Evolutionary conservation across 768 basidiomycete species (phyloP), one percentile per base, ranked within the genome.

Genomic region (Phlebiopsis flavidoalba): DNA sequence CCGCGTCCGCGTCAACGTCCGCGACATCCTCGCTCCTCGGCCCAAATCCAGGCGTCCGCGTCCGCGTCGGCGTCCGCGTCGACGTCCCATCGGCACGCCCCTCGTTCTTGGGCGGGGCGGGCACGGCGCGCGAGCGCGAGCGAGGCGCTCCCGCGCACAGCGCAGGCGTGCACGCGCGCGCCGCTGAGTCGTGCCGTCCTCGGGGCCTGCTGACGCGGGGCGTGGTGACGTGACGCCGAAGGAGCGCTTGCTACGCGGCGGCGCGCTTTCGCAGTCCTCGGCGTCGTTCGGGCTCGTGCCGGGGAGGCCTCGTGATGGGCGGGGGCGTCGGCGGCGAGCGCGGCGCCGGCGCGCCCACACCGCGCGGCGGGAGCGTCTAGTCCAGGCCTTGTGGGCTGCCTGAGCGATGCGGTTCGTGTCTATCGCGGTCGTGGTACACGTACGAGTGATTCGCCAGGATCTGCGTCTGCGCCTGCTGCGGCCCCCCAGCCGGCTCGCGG

Each of bases 1-100:
- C 79, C 1, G 70, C 76, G 57, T 78, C 78, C n/a, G 63, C 69
- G 33, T 69, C 68, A 33, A 62, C 65, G 14, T 73, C 71, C 61
- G 59, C 68, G 64, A 37, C 53, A 40, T 22, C n/a, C n/a, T n/a
- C n/a, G n/a, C n/a, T n/a, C 26, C 26, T 31, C 26, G 26, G 26
- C 26, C 26, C 6, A 2, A 31, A 6, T 6, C 26, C 6, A 2
- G 26, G 26, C 26, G 26, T 31, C 26, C 26, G 26, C 26, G 6
- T 31, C 26, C 26, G 26, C 26, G 26, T 31, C 26, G 26, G 26
- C 26, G 6, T 31, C 26, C 6, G 26, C 26, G 26, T 31, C 26
- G 6, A 31, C 26, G 26, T 31, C 26, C n/a, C 26, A 31, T 31
- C 3, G 26, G 26, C 26, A 31, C 26, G 57, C n/a, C 53, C 8